A percentile compares a stretch with the other conserved stretches of the same genome.
phyloP scores from a whole-genome alignment of 1,139 yeast genomes.

The Pichia sp. region DNA sequence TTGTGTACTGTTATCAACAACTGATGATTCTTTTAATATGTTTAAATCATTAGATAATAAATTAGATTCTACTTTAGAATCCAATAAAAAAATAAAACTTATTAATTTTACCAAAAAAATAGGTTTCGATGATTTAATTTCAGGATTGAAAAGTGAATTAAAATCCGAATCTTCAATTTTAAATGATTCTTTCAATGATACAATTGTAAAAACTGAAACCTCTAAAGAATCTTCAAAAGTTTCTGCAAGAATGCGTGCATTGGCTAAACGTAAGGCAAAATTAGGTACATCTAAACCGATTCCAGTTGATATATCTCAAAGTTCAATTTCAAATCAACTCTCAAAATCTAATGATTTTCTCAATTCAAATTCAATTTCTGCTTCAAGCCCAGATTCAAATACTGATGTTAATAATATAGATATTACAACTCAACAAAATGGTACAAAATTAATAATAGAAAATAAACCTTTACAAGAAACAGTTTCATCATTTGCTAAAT shows the following conservation, averaged over 20 bases:
- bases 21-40: slow-evolving; percentile 41
- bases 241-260: slow-evolving; percentile 83
- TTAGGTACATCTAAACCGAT: slow-evolving; percentile 51
- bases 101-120: slow-evolving; percentile 24
- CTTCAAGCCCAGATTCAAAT: not conserved
- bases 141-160: slow-evolving; percentile 2
- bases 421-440: slow-evolving; percentile 74
- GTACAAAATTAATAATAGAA: slow-evolving; percentile 79
- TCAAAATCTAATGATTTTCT: slow-evolving; percentile 23
- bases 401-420: slow-evolving; percentile 34
- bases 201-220: slow-evolving; percentile 1
- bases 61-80: slow-evolving; percentile 5
- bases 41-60: slow-evolving; percentile 5
- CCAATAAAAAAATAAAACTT: slow-evolving; percentile 35
- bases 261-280: slow-evolving; percentile 90
- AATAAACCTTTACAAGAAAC: slow-evolving; percentile 68
- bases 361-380: not conserved
- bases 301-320: slow-evolving; percentile 72
- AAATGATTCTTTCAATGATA: not conserved
- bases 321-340: slow-evolving; percentile 62
- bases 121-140: slow-evolving; percentile 22
- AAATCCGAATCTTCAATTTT: slow-evolving; percentile 1
- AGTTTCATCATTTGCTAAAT: slow-evolving; percentile 39
- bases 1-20: slow-evolving; percentile 63
- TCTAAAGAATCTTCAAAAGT: slow-evolving; percentile 11